These are phyloP conservation scores for Excoecaria agallocha DNA, from an alignment of 345 rosid genomes.

Conservation along the genomic window DNA sequence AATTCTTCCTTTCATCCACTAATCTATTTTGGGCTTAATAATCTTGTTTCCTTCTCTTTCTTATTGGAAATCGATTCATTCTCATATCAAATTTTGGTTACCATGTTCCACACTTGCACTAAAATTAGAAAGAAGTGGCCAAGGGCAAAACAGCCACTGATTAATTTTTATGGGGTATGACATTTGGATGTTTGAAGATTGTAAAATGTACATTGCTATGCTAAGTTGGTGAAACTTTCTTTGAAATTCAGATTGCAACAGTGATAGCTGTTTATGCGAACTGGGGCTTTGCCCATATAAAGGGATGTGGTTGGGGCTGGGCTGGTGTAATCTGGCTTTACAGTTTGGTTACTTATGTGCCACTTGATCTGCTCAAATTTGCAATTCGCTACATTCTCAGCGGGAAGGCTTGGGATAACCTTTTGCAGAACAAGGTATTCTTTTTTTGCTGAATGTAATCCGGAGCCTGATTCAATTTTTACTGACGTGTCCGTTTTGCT, in stretches of 20 bases:
- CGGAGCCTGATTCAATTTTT: not conserved
- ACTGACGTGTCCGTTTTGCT: not conserved
- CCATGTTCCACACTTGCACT: no score
- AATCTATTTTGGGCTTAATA: not conserved
- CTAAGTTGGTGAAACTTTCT: not conserved
- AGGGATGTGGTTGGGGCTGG: constrained; percentile 95
- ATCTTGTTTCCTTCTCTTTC: not conserved
- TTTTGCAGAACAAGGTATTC: constrained; percentile 74
- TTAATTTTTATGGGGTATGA: no score
- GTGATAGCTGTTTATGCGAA: constrained; percentile 77
- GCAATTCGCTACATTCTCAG: constrained; percentile 62
- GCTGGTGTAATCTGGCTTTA: constrained; percentile 94
- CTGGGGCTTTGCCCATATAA: constrained; percentile 64
- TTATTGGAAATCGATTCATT: no score
- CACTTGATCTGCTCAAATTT: constrained; percentile 76
- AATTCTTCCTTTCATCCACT: constrained; percentile 4
- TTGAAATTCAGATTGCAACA: constrained; percentile 54
- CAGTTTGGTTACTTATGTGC: constrained; percentile 65
- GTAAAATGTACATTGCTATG: not conserved
- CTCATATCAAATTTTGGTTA: no score
- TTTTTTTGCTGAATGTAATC: not conserved
- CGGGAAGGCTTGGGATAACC: constrained; percentile 83
- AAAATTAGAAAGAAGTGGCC: no score
- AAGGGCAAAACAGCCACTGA: no score
- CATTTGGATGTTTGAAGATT: no score